Evolutionary conservation across 306 rosid species (phyloP).

Genomic region (Chamaecrista fasciculata): DNA sequence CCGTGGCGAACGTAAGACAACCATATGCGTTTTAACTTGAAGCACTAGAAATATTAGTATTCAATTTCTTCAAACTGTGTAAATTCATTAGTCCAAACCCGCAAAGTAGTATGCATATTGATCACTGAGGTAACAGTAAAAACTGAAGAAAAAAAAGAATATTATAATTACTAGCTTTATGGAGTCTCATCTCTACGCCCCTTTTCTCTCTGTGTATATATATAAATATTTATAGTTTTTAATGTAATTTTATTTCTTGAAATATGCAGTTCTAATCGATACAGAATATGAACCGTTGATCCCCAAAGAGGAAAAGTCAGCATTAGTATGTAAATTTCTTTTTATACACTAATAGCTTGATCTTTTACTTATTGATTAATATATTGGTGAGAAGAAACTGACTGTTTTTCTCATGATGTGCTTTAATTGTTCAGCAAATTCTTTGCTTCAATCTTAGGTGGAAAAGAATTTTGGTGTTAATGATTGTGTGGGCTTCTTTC

Average conservation of each 20-base stretch:
- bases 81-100: background rate
- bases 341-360: background rate
- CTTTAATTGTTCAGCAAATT: constrained; percentile 48
- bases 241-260: background rate
- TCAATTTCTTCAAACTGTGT: background rate
- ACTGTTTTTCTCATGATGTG: background rate
- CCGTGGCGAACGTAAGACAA: constrained; percentile 66
- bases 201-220: too few species aligned
- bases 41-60: background rate
- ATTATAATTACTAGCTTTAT: background rate
- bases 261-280: constrained; percentile 65
- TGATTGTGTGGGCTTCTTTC: constrained; percentile 67
- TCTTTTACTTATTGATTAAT: background rate
- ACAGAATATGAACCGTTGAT: constrained; percentile 54
- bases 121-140: background rate
- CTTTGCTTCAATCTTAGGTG: constrained; percentile 68
- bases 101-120: background rate
- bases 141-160: background rate
- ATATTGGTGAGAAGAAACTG: constrained; percentile 21
- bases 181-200: background rate
- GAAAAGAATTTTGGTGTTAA: constrained; percentile 56
- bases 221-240: too few species aligned
- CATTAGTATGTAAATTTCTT: constrained; percentile 40
- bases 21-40: background rate
- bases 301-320: constrained; percentile 61